These are phyloP conservation scores for Leishmania braziliensis DNA, from an alignment of 208 protist genomes.

Conservation along the genomic window DNA sequence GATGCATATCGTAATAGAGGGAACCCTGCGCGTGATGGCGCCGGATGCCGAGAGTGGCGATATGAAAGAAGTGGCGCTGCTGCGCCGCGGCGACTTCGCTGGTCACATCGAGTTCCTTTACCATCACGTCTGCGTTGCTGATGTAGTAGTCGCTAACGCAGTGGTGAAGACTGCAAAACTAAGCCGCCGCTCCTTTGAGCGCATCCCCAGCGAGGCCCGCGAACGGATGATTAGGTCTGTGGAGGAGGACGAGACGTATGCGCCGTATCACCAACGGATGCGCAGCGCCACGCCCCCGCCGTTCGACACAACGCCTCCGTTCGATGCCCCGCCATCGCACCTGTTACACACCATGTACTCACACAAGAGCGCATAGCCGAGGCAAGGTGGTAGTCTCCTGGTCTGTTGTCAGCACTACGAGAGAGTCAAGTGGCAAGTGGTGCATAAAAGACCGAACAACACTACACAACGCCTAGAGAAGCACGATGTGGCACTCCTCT, in stretches of 20 bases:
- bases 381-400: no score
- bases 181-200: conserved; percentile 73
- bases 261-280: conserved; percentile 51
- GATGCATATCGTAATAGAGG: conserved; percentile 78
- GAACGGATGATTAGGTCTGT: conserved; percentile 40
- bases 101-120: conserved; percentile 82
- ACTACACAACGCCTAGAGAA: background rate
- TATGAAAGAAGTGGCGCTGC: conserved; percentile 39
- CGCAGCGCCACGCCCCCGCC: conserved; percentile 33
- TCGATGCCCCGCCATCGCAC: conserved; percentile 44
- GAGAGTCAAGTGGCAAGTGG: background rate
- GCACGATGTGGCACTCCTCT: background rate
- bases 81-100: conserved; percentile 48
- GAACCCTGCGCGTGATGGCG: conserved; percentile 51
- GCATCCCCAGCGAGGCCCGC: conserved; percentile 36
- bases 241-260: conserved; percentile 48
- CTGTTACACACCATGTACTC: conserved; percentile 25
- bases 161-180: conserved; percentile 69
- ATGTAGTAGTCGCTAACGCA: conserved; percentile 45
- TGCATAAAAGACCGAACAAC: background rate
- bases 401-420: background rate
- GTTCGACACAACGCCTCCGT: conserved; percentile 41
- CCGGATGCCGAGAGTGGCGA: conserved; percentile 29
- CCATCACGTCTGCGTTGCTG: conserved; percentile 66
- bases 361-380: conserved; percentile 15